Evolutionary conservation across 2,329 filamentous ascomycete genomes (phyloP).

Genomic region (Phialophora chinensis): DNA sequence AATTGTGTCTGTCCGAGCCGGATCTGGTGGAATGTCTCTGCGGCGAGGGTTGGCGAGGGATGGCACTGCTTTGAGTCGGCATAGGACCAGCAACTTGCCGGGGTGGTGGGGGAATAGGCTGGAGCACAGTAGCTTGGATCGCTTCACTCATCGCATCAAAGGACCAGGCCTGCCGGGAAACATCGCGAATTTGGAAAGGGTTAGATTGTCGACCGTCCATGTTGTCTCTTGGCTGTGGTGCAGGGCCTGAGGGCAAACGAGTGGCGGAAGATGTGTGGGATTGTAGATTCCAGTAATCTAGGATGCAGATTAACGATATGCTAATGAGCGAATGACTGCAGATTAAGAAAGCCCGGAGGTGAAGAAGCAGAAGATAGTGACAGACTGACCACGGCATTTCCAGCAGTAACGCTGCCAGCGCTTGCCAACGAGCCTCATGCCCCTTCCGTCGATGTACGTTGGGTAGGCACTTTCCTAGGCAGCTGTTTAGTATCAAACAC

Average conservation of each 20-base stretch:
- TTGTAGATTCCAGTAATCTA: constrained; percentile 36
- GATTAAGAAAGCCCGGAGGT: background rate
- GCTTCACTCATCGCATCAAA: constrained; percentile 16
- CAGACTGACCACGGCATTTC: constrained; percentile 37
- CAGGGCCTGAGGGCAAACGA: constrained; percentile 15
- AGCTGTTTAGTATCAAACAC: background rate
- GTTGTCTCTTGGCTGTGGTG: constrained; percentile 9
- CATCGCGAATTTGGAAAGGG: constrained; percentile 4
- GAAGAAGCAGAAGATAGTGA: constrained; percentile 4
- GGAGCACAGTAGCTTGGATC: background rate
- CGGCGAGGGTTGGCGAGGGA: background rate
- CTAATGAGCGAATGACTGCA: constrained; percentile 27
- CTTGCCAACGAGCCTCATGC: constrained; percentile 37
- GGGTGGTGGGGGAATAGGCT: background rate
- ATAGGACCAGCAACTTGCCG: background rate
- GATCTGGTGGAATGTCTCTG: background rate
- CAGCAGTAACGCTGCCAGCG: constrained; percentile 40
- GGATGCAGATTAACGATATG: constrained; percentile 34
- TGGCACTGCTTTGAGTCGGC: background rate
- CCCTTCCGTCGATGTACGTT: constrained; percentile 38
- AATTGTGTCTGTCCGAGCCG: background rate
- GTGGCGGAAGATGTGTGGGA: constrained; percentile 17
- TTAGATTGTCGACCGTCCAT: constrained; percentile 12
- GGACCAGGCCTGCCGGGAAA: constrained; percentile 8
- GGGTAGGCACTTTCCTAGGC: constrained; percentile 37